Conservation (phyloP, 306 rosid species). For the Quercus rubra region DNA sequence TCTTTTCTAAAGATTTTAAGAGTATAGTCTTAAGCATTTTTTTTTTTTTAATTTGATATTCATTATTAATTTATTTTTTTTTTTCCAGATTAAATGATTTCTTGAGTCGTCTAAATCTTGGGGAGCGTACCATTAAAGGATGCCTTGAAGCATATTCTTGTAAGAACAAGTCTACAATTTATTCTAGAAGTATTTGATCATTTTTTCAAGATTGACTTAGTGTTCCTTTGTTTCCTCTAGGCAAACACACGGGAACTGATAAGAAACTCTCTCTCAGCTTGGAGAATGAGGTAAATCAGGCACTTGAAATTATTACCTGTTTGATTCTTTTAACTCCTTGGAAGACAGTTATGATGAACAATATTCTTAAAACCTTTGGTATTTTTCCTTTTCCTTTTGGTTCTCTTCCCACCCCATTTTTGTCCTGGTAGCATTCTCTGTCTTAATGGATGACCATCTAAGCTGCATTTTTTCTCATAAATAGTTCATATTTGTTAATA, state of each 20-base stretch:
- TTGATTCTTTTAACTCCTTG: background rate
- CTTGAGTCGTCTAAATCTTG: conserved; percentile 70
- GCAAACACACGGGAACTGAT: conserved; percentile 92
- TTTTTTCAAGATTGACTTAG: too few species aligned
- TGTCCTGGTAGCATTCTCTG: background rate
- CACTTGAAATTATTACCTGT: background rate
- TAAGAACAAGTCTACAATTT: conserved; percentile 43
- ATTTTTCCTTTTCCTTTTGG: background rate
- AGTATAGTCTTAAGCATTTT: too few species aligned
- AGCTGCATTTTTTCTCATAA: background rate
- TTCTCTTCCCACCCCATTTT: background rate
- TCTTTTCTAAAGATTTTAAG: too few species aligned
- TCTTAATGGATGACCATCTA: background rate
- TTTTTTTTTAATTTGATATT: too few species aligned
- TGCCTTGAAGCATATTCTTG: conserved; percentile 94
- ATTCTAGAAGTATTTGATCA: too few species aligned
- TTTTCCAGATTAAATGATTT: too few species aligned
- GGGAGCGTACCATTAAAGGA: conserved; percentile 89
- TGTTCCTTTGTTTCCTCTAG: too few species aligned
- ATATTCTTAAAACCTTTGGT: background rate
- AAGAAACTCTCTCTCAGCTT: conserved; percentile 88
- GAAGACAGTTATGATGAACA: background rate
- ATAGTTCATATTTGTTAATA: background rate
- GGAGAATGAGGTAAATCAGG: conserved; percentile 73
- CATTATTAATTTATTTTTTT: too few species aligned